These are phyloP conservation scores for Russula sp. DNA, from an alignment of 768 basidiomycete species.

Conservation along the genomic window DNA sequence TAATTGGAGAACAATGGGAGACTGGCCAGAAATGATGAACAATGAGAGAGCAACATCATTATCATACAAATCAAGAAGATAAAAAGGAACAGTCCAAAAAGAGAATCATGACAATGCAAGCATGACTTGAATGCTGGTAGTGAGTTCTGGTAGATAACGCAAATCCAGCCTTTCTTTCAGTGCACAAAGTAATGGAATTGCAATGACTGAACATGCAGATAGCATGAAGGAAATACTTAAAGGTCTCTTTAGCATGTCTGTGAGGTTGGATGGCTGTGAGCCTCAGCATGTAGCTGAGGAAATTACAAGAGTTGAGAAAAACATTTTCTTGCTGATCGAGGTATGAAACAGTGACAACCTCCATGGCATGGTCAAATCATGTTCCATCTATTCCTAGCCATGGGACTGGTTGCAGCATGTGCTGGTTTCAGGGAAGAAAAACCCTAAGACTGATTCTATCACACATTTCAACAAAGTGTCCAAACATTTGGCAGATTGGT, in stretches of 20 bases:
- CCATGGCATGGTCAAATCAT: constrained; percentile 14
- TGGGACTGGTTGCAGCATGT: constrained; percentile 83
- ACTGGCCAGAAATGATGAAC: too few relatives aligned
- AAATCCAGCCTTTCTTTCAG: constrained; percentile 60
- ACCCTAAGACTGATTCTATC: constrained; percentile 60
- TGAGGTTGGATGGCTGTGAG: constrained; percentile 49
- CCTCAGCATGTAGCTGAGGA: constrained; percentile 73
- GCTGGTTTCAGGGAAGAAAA: constrained; percentile 59
- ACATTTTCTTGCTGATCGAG: constrained; percentile 67
- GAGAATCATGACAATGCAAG: too few relatives aligned
- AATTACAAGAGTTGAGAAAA: constrained; percentile 69
- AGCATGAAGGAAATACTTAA: constrained; percentile 50
- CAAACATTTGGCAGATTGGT: constrained; percentile 84
- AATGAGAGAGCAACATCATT: too few relatives aligned
- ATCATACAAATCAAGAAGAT: too few relatives aligned
- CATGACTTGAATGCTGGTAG: not conserved
- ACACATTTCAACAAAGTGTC: constrained; percentile 66
- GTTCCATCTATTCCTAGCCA: constrained; percentile 42
- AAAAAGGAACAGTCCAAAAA: too few relatives aligned
- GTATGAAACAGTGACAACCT: constrained; percentile 34
- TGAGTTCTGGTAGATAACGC: constrained; percentile 45
- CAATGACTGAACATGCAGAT: constrained; percentile 4
- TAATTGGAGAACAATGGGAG: too few relatives aligned
- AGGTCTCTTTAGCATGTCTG: constrained; percentile 51
- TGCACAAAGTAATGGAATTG: constrained; percentile 22